Conservation (phyloP, 1,284 basidiomycete genomes). For the Termitomyces sp. region DNA sequence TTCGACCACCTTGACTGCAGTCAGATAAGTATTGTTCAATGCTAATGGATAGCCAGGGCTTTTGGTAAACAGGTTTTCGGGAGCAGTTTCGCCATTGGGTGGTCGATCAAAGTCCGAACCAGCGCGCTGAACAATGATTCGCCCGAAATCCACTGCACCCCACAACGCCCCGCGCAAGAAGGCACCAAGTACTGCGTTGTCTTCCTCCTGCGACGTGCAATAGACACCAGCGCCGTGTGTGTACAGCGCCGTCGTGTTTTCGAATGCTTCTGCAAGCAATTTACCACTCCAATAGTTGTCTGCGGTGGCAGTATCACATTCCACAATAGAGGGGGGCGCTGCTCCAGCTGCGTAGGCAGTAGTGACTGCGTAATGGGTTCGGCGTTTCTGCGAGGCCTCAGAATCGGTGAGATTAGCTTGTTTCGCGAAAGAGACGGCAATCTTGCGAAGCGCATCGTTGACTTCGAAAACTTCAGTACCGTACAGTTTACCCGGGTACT, state of each 20-base stretch:
- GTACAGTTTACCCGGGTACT: constrained; percentile 8
- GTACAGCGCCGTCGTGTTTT: constrained; percentile 11
- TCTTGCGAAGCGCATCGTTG: constrained; percentile 12
- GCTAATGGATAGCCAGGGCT: constrained; percentile 6
- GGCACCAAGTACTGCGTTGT: constrained; percentile 10
- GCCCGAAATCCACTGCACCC: constrained; percentile 6
- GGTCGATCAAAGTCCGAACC: constrained; percentile 10
- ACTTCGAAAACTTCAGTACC: constrained; percentile 13
- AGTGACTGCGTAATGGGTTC: constrained; percentile 4
- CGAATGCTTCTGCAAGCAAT: constrained; percentile 10
- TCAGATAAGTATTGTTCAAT: constrained; percentile 6
- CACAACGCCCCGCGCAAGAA: constrained; percentile 5
- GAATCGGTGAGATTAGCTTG: constrained; percentile 5
- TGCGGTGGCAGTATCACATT: constrained; percentile 13
- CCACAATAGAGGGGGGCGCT: constrained; percentile 9
- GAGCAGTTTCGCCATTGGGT: constrained; percentile 2
- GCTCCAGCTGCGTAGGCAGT: constrained; percentile 3
- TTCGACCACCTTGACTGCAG: constrained; percentile 6
- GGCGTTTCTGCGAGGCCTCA: constrained; percentile 7
- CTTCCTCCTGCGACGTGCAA: constrained; percentile 13
- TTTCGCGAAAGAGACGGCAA: constrained; percentile 7
- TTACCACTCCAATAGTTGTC: constrained; percentile 13
- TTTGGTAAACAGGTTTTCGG: constrained; percentile 3
- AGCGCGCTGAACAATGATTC: constrained; percentile 2
- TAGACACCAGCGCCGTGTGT: constrained; percentile 10